Evolutionary conservation across 441 rosid species (phyloP).

Genomic region (Euphorbia celastroides): DNA sequence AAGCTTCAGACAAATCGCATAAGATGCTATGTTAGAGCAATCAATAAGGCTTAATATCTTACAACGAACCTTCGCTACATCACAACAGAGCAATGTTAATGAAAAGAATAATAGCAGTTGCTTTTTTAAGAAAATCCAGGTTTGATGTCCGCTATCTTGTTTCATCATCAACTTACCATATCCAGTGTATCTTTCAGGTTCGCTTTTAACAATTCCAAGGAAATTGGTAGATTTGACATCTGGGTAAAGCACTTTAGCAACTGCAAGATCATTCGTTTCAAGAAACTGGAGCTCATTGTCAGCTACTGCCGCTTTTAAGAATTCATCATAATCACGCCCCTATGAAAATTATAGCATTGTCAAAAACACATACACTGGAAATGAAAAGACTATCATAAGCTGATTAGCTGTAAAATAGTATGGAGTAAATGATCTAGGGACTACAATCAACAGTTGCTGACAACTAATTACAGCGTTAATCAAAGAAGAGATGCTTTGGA

Average conservation of each 20-base stretch:
- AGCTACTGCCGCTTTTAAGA: slow-evolving; percentile 60
- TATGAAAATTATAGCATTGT: slow-evolving; percentile 21
- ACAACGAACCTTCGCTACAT: no score
- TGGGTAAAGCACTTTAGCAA: slow-evolving; percentile 68
- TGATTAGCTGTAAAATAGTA: background rate
- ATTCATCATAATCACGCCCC: slow-evolving; percentile 65
- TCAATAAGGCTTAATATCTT: no score
- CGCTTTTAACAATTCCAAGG: slow-evolving; percentile 75
- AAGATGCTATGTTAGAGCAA: no score
- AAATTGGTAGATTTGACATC: slow-evolving; percentile 36
- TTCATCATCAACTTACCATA: slow-evolving; percentile 50
- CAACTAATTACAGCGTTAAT: background rate
- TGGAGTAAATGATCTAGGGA: background rate
- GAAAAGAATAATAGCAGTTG: background rate
- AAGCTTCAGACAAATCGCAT: slow-evolving; percentile 14
- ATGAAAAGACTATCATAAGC: background rate
- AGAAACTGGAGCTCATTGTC: slow-evolving; percentile 78
- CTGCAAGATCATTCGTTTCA: slow-evolving; percentile 40
- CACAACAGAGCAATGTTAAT: no score
- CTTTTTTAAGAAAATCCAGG: background rate
- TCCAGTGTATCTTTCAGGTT: slow-evolving; percentile 62
- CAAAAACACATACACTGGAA: background rate
- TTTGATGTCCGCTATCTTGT: background rate
- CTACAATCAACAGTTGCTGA: background rate
- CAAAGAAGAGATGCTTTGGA: background rate